Evolutionary conservation across 1,139 yeast genomes (phyloP), one percentile per base, ranked within the genome.

Genomic region (Saccharomyces pastorianus): DNA sequence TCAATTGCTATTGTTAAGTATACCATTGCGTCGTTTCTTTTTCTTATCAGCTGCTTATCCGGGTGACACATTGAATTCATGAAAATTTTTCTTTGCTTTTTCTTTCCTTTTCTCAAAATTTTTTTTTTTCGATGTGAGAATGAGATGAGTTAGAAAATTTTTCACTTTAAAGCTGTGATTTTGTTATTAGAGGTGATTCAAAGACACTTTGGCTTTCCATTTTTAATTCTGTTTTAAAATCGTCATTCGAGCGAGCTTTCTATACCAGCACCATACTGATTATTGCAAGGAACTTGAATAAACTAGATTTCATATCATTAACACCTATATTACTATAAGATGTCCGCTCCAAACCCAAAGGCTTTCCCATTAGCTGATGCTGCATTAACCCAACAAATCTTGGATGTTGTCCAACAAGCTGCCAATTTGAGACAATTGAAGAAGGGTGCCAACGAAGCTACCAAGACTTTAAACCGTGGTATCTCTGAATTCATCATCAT

Each of bases 371-470:
- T 95, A 72, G 98, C 99, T 67, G 98, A 93, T 73, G 85, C 96
- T 62, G 91, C 85, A 64, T 82, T 95, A 69, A 80, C 96, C 64
- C 98, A 93, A 79, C 97, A 93, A 78, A 93, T 95, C 75, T 83
- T 95, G 73, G 99, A 93, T 71, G 91, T 95, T 71, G 95, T 88
- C 68, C 99, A 93, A 79, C 99, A 93, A 80, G 89, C 98, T 60
- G 91, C 96, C 69, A 91, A 88, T 79, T 84, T 93, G 76, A 90
- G 98, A 81, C 99, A 95, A 78, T 84, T 93, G 76, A 93, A 95
- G 83, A 93, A 93, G 77, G 99, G 99, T 76, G 99, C 99, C 64
- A 93, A 95, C 76, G 99, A 93, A 79, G 96, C 99, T 68, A 95
- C 99, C 79, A 93, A 95, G 83, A 93, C 99, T 68, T 84, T 93